Evolutionary conservation across 2,329 filamentous ascomycete species (phyloP).

Genomic region (Alternaria atra): DNA sequence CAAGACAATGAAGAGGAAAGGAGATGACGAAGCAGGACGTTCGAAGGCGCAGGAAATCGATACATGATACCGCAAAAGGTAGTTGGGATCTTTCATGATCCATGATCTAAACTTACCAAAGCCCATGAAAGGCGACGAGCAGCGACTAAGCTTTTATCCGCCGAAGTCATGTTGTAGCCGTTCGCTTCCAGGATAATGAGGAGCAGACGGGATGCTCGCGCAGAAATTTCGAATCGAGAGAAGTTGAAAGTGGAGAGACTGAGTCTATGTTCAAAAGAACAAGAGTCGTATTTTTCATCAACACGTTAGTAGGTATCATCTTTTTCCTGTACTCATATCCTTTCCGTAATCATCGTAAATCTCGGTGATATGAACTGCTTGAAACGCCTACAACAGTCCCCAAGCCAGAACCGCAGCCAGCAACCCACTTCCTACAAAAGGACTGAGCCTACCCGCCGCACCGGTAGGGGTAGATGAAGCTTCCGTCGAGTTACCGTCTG

Average conservation of each 20-base stretch:
- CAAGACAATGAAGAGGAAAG: background rate
- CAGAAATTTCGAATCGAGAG: background rate
- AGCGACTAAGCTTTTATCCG: too few relatives aligned
- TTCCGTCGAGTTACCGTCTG: background rate
- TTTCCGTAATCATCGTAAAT: too few relatives aligned
- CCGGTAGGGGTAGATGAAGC: conserved; percentile 10
- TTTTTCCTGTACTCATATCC: too few relatives aligned
- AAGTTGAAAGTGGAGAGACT: background rate
- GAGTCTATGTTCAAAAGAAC: background rate
- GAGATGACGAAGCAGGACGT: background rate
- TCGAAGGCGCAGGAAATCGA: background rate
- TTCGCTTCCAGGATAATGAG: too few relatives aligned
- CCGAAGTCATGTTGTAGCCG: too few relatives aligned
- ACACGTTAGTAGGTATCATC: background rate
- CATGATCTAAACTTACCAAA: too few relatives aligned
- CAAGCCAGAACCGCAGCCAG: conserved; percentile 33
- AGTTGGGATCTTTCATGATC: background rate
- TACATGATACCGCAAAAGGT: background rate
- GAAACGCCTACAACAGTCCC: conserved; percentile 14
- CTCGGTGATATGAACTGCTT: background rate
- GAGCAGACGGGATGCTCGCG: background rate
- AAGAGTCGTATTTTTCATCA: background rate
- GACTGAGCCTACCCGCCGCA: conserved; percentile 26
- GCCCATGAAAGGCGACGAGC: too few relatives aligned
- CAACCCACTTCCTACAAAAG: conserved; percentile 26